Conservation (phyloP, 1,139 yeast species). For the Kodamaea sp. region DNA sequence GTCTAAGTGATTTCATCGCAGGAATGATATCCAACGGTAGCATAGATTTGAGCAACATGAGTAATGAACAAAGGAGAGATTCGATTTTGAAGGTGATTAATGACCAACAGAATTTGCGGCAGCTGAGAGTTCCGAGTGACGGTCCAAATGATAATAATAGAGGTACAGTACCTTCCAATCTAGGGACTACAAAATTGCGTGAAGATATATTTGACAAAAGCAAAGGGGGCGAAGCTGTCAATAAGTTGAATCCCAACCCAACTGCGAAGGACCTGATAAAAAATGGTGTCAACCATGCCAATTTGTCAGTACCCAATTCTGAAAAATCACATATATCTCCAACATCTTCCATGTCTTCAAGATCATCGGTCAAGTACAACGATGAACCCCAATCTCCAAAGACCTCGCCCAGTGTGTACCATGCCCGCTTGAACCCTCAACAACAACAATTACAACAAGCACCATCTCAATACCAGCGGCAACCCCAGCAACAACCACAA, state of each 20-base stretch:
- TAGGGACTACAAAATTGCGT: constrained; percentile 25
- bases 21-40: constrained; percentile 40
- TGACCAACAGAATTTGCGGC: constrained; percentile 28
- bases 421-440: constrained; percentile 15
- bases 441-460: constrained; percentile 14
- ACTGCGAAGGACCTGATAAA: neutral
- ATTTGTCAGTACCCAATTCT: constrained; percentile 13
- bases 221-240: constrained; percentile 4
- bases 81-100: constrained; percentile 41
- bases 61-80: constrained; percentile 44
- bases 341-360: constrained; percentile 39
- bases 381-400: constrained; percentile 49
- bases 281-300: constrained; percentile 7
- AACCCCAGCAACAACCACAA: constrained; percentile 12
- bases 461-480: constrained; percentile 12
- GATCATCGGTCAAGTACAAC: constrained; percentile 28
- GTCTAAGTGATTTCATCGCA: constrained; percentile 39
- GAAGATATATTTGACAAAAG: constrained; percentile 46
- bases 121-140: constrained; percentile 16
- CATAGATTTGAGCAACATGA: constrained; percentile 44
- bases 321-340: constrained; percentile 28
- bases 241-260: neutral
- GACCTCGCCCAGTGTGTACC: constrained; percentile 35
- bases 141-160: constrained; percentile 6
- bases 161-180: constrained; percentile 1